Percentiles rank a stretch among this genome's conserved stretches.
These are phyloP conservation scores for Trichoderma gamsii DNA, from an alignment of 495 filamentous ascomycete species.

Conservation along the genomic window DNA sequence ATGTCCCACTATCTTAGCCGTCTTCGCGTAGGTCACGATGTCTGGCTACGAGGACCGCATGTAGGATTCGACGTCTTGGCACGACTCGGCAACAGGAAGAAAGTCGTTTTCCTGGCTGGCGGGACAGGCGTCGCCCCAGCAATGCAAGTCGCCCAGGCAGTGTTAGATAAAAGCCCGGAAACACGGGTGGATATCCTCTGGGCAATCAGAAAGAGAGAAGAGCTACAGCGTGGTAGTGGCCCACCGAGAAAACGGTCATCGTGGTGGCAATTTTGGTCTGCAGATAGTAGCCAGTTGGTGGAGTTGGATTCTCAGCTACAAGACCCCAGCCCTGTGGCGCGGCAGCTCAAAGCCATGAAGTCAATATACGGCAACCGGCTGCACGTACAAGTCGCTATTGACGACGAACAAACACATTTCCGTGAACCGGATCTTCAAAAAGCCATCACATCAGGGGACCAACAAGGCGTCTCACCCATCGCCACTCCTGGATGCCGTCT, in stretches of 20 bases:
- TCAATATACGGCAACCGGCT: slow-evolving; percentile 49
- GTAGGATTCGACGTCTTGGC: slow-evolving; percentile 57
- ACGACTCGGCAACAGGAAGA: slow-evolving; percentile 32
- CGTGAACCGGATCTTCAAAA: background rate
- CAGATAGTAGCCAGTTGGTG: background rate
- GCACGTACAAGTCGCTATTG: slow-evolving; percentile 65
- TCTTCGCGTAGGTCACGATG: slow-evolving; percentile 50
- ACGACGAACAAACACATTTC: slow-evolving; percentile 55
- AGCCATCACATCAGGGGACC: background rate
- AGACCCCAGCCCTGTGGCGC: slow-evolving; percentile 37
- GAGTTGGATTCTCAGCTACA: background rate
- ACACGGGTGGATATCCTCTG: slow-evolving; percentile 34
- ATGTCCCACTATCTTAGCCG: slow-evolving; percentile 62
- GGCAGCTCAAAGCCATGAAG: slow-evolving; percentile 56
- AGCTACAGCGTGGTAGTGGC: slow-evolving; percentile 19
- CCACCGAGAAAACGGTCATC: background rate
- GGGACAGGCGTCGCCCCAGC: slow-evolving; percentile 93
- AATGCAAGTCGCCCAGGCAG: slow-evolving; percentile 63
- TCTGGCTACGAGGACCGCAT: slow-evolving; percentile 75
- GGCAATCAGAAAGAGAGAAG: slow-evolving; percentile 39
- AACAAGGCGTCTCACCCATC: background rate
- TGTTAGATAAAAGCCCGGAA: slow-evolving; percentile 39
- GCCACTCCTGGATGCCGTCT: slow-evolving; percentile 4
- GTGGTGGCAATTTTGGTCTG: slow-evolving; percentile 1
- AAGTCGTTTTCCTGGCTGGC: slow-evolving; percentile 78